A percentile compares a stretch with the other conserved stretches of the same genome.
These are phyloP conservation scores for Opeltia flavorubescens DNA, from an alignment of 495 filamentous ascomycete genomes.

Conservation along the genomic window DNA sequence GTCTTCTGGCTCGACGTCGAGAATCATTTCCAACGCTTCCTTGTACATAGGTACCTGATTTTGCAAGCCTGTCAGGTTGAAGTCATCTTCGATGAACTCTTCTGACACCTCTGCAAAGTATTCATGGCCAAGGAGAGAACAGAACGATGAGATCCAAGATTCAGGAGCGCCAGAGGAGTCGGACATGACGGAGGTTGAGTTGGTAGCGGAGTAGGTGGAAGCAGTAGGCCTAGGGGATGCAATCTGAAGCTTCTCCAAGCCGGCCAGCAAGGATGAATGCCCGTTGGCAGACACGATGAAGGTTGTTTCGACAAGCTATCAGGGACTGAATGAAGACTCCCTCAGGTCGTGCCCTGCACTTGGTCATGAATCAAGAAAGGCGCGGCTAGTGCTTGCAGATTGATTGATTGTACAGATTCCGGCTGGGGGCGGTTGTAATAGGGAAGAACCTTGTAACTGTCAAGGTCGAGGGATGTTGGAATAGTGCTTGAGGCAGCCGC, in stretches of 20 bases:
- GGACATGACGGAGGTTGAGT: slow-evolving; percentile 40
- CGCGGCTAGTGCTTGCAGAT: too few relatives aligned
- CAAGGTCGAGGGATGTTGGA: neutral
- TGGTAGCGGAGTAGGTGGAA: slow-evolving; percentile 27
- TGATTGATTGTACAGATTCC: neutral
- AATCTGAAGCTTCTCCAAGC: slow-evolving; percentile 14
- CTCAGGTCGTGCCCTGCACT: neutral
- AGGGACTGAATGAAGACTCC: neutral
- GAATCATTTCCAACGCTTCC: slow-evolving; percentile 92
- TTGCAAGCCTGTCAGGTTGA: slow-evolving; percentile 92
- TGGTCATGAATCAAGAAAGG: too few relatives aligned
- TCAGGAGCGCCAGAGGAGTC: slow-evolving; percentile 75
- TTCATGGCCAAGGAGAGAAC: slow-evolving; percentile 86
- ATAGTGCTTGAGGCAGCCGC: neutral
- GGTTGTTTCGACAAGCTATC: neutral
- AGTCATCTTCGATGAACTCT: slow-evolving; percentile 99
- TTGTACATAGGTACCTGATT: slow-evolving; percentile 98
- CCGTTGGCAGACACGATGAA: slow-evolving; percentile 17
- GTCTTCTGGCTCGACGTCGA: slow-evolving; percentile 93
- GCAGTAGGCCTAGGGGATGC: slow-evolving; percentile 26
- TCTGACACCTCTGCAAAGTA: slow-evolving; percentile 98
- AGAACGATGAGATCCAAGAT: slow-evolving; percentile 96
- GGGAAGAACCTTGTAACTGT: neutral
- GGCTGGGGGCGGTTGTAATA: neutral
- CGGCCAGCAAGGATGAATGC: slow-evolving; percentile 11